A percentile compares a stretch with the other conserved stretches of the same genome.
These are phyloP conservation scores for Leccinum broughii DNA, from an alignment of 768 basidiomycete species.

Conservation along the genomic window DNA sequence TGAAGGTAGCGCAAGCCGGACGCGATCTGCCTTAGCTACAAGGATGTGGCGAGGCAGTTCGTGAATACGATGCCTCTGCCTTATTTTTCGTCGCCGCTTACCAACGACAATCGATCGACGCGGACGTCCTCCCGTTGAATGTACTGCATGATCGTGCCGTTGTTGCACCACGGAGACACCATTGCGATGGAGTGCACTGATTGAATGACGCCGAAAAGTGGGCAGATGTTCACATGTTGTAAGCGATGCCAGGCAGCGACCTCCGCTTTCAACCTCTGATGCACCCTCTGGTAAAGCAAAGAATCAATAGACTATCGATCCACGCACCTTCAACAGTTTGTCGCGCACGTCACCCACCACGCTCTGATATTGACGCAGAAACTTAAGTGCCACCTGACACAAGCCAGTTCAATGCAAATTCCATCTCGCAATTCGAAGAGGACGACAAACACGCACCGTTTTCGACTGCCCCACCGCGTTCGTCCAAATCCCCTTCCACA, in stretches of 20 bases:
- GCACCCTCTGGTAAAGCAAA: neutral
- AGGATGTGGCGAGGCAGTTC: neutral
- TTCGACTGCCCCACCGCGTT: constrained; percentile 41
- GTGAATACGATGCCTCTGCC: neutral
- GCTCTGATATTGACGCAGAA: constrained; percentile 46
- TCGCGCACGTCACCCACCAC: constrained; percentile 53
- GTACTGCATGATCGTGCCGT: constrained; percentile 55
- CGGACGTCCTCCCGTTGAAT: constrained; percentile 41
- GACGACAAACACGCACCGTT: constrained; percentile 16
- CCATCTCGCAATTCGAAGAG: neutral
- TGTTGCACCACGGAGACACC: constrained; percentile 66
- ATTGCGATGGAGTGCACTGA: constrained; percentile 54
- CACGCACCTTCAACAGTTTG: constrained; percentile 48
- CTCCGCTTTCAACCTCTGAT: constrained; percentile 58
- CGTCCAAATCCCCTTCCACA: constrained; percentile 60
- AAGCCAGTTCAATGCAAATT: constrained; percentile 1
- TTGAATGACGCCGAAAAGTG: constrained; percentile 56
- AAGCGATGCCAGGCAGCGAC: constrained; percentile 58
- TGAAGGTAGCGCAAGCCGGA: constrained; percentile 61
- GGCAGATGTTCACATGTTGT: constrained; percentile 55
- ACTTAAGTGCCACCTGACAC: constrained; percentile 56
- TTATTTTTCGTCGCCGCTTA: constrained; percentile 26
- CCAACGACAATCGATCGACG: constrained; percentile 48
- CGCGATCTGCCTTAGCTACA: constrained; percentile 53
- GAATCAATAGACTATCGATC: neutral